Evolutionary conservation across 2,329 filamentous ascomycete genomes (phyloP).

Genomic region (Scolecobasidium constrictum): DNA sequence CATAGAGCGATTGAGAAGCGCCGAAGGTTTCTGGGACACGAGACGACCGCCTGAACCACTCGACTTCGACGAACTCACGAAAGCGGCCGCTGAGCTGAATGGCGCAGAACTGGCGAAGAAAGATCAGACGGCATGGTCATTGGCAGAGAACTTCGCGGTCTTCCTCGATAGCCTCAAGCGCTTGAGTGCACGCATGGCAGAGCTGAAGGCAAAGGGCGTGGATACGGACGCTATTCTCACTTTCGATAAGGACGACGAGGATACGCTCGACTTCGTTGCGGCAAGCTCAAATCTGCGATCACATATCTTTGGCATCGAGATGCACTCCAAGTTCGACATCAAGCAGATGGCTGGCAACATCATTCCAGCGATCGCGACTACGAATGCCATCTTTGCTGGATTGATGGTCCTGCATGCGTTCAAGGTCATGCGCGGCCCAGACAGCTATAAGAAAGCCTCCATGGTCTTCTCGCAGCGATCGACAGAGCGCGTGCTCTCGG

Average conservation of each 20-base stretch:
- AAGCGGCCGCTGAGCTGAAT: constrained; percentile 15
- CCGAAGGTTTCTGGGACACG: constrained; percentile 95
- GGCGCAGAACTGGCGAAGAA: constrained; percentile 47
- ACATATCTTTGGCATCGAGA: constrained; percentile 76
- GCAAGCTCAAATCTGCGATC: constrained; percentile 85
- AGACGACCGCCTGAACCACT: constrained; percentile 64
- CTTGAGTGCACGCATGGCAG: constrained; percentile 61
- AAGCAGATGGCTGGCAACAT: constrained; percentile 99
- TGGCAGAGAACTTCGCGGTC: constrained; percentile 73
- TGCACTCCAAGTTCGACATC: constrained; percentile 86
- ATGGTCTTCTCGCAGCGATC: constrained; percentile 73
- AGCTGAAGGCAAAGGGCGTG: constrained; percentile 41
- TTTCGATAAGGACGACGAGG: constrained; percentile 95
- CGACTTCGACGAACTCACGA: constrained; percentile 48
- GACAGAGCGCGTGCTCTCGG: constrained; percentile 47
- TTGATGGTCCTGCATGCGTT: constrained; percentile 87
- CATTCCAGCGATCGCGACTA: constrained; percentile 95
- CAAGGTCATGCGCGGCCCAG: constrained; percentile 60
- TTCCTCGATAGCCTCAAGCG: constrained; percentile 76
- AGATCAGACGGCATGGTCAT: constrained; percentile 70
- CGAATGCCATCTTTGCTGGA: constrained; percentile 90
- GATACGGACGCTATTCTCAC: constrained; percentile 48
- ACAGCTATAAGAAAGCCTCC: constrained; percentile 59
- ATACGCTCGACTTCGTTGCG: constrained; percentile 90
- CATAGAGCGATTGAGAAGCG: constrained; percentile 67